A percentile compares a stretch with the other conserved stretches of the same genome.
These are phyloP conservation scores for Diaporthe humulicola DNA, from an alignment of 2,329 filamentous ascomycete genomes.

Conservation along the genomic window DNA sequence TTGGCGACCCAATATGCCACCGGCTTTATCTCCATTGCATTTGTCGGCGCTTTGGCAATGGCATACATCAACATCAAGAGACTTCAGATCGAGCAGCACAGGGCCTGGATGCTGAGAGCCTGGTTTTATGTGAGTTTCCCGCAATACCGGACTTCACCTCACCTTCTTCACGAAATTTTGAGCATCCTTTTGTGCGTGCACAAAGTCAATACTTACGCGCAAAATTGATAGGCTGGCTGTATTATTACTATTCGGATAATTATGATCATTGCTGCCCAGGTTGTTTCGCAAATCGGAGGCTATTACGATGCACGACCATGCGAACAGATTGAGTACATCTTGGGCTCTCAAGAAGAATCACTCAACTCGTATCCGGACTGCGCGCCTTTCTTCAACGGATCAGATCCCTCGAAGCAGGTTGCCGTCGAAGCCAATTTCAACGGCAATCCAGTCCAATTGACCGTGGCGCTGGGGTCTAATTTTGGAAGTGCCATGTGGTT, in stretches of 20 bases:
- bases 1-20: slow-evolving; percentile 62
- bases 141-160: neutral
- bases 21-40: slow-evolving; percentile 59
- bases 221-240: slow-evolving; percentile 52
- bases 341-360: slow-evolving; percentile 47
- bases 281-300: slow-evolving; percentile 50
- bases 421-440: slow-evolving; percentile 53
- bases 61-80: slow-evolving; percentile 70
- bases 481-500: slow-evolving; percentile 70
- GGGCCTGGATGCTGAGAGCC: slow-evolving; percentile 73
- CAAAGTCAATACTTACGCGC: neutral
- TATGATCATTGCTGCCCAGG: slow-evolving; percentile 55
- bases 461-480: slow-evolving; percentile 57
- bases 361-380: slow-evolving; percentile 61
- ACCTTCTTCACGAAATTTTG: neutral
- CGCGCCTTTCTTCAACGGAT: slow-evolving; percentile 50
- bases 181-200: neutral
- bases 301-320: slow-evolving; percentile 56
- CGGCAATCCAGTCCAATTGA: slow-evolving; percentile 47
- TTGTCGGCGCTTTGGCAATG: slow-evolving; percentile 57
- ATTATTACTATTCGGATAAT: slow-evolving; percentile 68
- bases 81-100: slow-evolving; percentile 73
- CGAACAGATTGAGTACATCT: slow-evolving; percentile 59
- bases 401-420: slow-evolving; percentile 44
- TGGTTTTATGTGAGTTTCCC: slow-evolving; percentile 58